Percentiles rank a stretch among this genome's conserved stretches.
Conservation (phyloP, 2,329 filamentous ascomycete species). For the Hypoxylon sp. region DNA sequence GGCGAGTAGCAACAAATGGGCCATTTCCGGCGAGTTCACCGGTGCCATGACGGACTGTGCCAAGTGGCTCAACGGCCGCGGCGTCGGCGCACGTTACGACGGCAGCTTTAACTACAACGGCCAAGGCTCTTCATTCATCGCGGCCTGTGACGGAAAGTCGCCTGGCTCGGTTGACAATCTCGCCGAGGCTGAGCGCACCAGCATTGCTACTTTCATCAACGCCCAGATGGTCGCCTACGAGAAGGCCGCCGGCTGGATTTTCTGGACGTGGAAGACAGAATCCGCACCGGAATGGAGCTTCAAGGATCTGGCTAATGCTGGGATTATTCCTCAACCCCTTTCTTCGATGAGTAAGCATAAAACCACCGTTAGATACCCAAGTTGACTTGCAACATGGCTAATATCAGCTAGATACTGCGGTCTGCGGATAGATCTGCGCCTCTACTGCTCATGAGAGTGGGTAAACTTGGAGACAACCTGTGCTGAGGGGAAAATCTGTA, state of each 20-base stretch:
- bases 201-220: slow-evolving; percentile 74
- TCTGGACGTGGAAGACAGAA: slow-evolving; percentile 84
- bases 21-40: slow-evolving; percentile 78
- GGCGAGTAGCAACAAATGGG: slow-evolving; percentile 71
- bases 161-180: slow-evolving; percentile 33
- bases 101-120: slow-evolving; percentile 61
- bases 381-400: neutral
- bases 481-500: neutral
- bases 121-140: slow-evolving; percentile 57
- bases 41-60: slow-evolving; percentile 76
- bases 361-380: neutral
- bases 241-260: slow-evolving; percentile 79
- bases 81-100: slow-evolving; percentile 74
- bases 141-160: slow-evolving; percentile 57
- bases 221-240: slow-evolving; percentile 81
- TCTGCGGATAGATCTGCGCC: neutral
- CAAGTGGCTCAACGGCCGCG: slow-evolving; percentile 71
- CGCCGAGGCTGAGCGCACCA: slow-evolving; percentile 68
- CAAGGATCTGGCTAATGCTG: slow-evolving; percentile 49
- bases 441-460: neutral
- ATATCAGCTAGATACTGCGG: neutral
- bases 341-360: slow-evolving; percentile 15
- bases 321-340: slow-evolving; percentile 24
- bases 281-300: slow-evolving; percentile 78
- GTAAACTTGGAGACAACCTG: neutral